Evolutionary conservation across 2,329 filamentous ascomycete genomes (phyloP), one percentile per base, ranked within the genome.

Genomic region (Bipolaris oryzae): DNA sequence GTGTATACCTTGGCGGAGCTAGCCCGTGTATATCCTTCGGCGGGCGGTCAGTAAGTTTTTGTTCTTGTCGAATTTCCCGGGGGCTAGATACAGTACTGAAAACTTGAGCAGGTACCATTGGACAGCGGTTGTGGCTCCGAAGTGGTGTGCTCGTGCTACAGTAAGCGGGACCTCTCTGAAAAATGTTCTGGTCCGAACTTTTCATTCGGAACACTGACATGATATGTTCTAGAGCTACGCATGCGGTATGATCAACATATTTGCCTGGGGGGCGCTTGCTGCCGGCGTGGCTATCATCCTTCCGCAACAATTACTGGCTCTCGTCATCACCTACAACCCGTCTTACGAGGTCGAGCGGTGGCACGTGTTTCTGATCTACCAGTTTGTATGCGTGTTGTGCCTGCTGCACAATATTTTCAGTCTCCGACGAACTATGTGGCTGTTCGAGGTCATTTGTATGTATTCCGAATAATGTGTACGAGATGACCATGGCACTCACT

Each of bases 171-270:
- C 20, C 38, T 7, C 5, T 25, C 39, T 25, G 5, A 42, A 11
- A 42, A 42, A 23, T 41, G 9, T 41, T 41, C 15, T 42, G 1
- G 11, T 42, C 39, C 25, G 21, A 21, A 7, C 1, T 25, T 42
- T 25, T 20, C n/a, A 42, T 42, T 42, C 21, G 13, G 6, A 35
- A 42, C 9, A 42, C 21, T 42, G 39, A 42, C 20, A 42, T 42
- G 20, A 25, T 7, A 1, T 42, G 10, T 25, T 42, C 7, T 7
- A 42, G 39, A 42, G 39, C 39, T 42, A 42, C 9, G 20, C 39
- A 25, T 42, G 39, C 39, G 39, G 39, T 42, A 42, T 42, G 39
- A 42, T 42, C 39, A 42, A 42, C 21, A 42, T 42, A 42, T 42
- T 42, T 42, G 39, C 39, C 5, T 42, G 39, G 39, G 39, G 1